Conservation (phyloP, 345 rosid genomes). For the Boechera stricta region DNA sequence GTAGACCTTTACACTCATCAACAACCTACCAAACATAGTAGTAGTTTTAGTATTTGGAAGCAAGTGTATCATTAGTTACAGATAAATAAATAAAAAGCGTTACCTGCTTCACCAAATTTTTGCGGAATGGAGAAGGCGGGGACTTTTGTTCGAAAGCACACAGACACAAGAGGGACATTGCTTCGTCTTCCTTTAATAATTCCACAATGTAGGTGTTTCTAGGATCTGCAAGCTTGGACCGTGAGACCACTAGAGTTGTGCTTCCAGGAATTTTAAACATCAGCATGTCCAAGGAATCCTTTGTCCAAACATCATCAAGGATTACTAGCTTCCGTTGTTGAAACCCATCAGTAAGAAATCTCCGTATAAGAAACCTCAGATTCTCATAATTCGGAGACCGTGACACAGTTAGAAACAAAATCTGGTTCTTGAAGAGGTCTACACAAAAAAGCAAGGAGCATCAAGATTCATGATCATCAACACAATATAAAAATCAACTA, state of each 20-base stretch:
- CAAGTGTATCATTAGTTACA: background rate
- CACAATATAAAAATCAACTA: background rate
- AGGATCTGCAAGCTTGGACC: slow-evolving; percentile 59
- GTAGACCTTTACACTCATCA: slow-evolving; percentile 81
- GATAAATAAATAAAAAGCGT: no score
- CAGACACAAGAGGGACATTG: slow-evolving; percentile 61
- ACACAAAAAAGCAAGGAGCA: background rate
- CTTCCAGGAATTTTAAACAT: slow-evolving; percentile 49
- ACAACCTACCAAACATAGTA: slow-evolving; percentile 56
- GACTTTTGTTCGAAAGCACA: slow-evolving; percentile 63
- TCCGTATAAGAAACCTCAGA: slow-evolving; percentile 48
- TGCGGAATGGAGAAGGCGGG: slow-evolving; percentile 38
- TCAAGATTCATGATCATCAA: background rate
- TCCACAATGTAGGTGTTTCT: slow-evolving; percentile 59
- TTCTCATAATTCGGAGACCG: no score
- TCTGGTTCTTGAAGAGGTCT: slow-evolving; percentile 55
- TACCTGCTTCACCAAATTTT: slow-evolving; percentile 74
- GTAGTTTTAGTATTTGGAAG: background rate
- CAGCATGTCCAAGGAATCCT: slow-evolving; percentile 59
- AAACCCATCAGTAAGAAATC: slow-evolving; percentile 29
- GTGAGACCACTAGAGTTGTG: slow-evolving; percentile 74
- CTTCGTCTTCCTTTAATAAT: slow-evolving; percentile 62
- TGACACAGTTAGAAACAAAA: slow-evolving; percentile 64
- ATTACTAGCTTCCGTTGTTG: slow-evolving; percentile 53
- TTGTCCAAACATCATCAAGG: slow-evolving; percentile 89